Evolutionary conservation across 352 stramenopile species (phyloP), one percentile per base, ranked within the genome.

Genomic region (Phytophthora aleatoria): DNA sequence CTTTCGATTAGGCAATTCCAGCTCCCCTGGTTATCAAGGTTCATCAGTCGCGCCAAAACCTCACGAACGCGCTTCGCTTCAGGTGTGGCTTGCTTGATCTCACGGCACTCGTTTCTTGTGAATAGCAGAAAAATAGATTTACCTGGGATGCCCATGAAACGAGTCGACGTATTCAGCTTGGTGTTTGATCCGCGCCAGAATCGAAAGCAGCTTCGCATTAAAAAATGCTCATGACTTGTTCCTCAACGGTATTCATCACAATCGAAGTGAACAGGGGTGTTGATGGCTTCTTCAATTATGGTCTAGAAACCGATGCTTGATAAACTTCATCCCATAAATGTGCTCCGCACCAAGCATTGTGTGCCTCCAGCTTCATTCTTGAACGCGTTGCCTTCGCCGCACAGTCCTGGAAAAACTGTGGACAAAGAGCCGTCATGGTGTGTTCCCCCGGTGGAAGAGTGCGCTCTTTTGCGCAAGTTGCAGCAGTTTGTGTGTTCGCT

Each of bases 301-400:
- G 2, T 15, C 39, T 39, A 30, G 51, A 24, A 51, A 59, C 52
- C 28, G 52, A 51, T 51, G 39, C 3, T 13, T 38, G 26, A 45
- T 52, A 39, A 38, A 12, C 39, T 12, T 69, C 39, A 60, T 69
- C 61, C 26, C 61, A 69, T 65, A 35, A 8, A 2, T 30, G 45
- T 57, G 38, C 20, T 60, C 39, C 24, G 10, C 47, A 57, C 24
- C 7, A 45, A 15, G 12, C 13, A 50, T 12, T 27, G 16, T n/a
- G 27, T 24, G 11, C 35, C 27, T 12, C 30, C 35, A n/a, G 26
- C 8, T 63, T 24, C 61, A 69, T 59, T 69, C 36, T 39, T 52
- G n/a, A 69, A 69, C 54, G 54, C 33, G 61, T 57, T 43, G 31
- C 31, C 16, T 50, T 59, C 39, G 38, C 12, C 10, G n/a, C 47